These are phyloP conservation scores for Penicillium nordicum DNA, from an alignment of 2,329 filamentous ascomycete species.

Conservation along the genomic window DNA sequence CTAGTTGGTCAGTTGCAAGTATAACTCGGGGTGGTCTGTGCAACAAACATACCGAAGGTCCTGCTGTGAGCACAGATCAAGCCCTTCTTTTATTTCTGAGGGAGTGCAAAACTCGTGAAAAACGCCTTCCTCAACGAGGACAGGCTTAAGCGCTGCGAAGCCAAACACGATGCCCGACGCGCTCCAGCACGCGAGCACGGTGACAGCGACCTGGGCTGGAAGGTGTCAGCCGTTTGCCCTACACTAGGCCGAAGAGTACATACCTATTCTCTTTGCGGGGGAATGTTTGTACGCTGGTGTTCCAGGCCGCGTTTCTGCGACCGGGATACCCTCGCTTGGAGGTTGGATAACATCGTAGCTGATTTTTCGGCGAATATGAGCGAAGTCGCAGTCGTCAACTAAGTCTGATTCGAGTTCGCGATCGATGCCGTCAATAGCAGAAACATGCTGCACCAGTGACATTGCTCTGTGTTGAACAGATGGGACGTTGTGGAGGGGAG, in stretches of 20 bases:
- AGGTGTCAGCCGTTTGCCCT: constrained; percentile 2
- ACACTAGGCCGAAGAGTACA: neutral
- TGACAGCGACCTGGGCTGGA: constrained; percentile 59
- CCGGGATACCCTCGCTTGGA: constrained; percentile 26
- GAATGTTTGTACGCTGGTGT: constrained; percentile 52
- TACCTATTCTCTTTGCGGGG: constrained; percentile 34
- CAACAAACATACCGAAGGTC: constrained; percentile 45
- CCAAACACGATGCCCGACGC: constrained; percentile 79
- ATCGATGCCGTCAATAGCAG: constrained; percentile 48
- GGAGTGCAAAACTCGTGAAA: constrained; percentile 63
- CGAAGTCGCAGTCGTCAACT: constrained; percentile 16
- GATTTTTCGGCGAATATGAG: constrained; percentile 25
- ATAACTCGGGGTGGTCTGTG: neutral
- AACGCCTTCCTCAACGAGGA: constrained; percentile 69
- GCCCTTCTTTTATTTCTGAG: constrained; percentile 49
- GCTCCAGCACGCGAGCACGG: constrained; percentile 69
- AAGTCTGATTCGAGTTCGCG: constrained; percentile 33
- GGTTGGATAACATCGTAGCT: constrained; percentile 46
- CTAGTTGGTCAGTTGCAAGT: constrained; percentile 7
- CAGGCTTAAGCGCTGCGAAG: constrained; percentile 78
- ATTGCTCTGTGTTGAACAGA: constrained; percentile 31
- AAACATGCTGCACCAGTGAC: constrained; percentile 53
- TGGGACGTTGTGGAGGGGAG: neutral
- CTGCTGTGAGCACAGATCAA: constrained; percentile 57
- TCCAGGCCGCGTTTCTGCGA: constrained; percentile 41